These are phyloP conservation scores for Penicillium expansum DNA, from an alignment of 2,329 filamentous ascomycete species.

Conservation along the genomic window DNA sequence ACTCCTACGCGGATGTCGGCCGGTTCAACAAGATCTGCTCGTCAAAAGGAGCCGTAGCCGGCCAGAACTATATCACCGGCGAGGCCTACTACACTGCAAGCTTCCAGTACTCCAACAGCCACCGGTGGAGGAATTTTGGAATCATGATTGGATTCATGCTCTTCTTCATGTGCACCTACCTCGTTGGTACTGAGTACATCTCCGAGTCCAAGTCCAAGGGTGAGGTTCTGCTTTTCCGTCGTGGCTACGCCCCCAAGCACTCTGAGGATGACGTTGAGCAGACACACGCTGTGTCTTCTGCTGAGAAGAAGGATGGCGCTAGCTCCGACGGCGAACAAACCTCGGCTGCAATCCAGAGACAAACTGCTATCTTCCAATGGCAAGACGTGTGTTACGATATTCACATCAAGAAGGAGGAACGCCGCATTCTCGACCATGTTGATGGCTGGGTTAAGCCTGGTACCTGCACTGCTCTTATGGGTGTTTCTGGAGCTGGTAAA, in stretches of 20 bases:
- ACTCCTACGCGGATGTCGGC: slow-evolving; percentile 37
- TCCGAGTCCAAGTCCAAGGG: slow-evolving; percentile 70
- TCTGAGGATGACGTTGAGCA: slow-evolving; percentile 31
- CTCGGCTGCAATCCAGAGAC: slow-evolving; percentile 53
- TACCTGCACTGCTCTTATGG: slow-evolving; percentile 84
- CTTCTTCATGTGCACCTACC: slow-evolving; percentile 62
- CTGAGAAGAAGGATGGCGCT: slow-evolving; percentile 36
- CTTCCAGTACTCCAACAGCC: slow-evolving; percentile 56
- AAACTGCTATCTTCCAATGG: slow-evolving; percentile 83
- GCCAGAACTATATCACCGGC: slow-evolving; percentile 54
- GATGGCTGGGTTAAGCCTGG: slow-evolving; percentile 94
- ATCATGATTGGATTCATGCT: slow-evolving; percentile 64
- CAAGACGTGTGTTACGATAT: slow-evolving; percentile 79
- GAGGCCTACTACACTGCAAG: slow-evolving; percentile 55
- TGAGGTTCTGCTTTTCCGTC: slow-evolving; percentile 71
- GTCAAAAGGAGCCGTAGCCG: slow-evolving; percentile 57
- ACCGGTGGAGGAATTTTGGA: slow-evolving; percentile 69
- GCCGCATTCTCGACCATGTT: slow-evolving; percentile 78
- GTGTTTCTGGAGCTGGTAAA: slow-evolving; percentile 89
- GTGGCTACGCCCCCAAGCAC: slow-evolving; percentile 57
- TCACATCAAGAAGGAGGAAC: slow-evolving; percentile 71
- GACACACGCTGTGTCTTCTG: slow-evolving; percentile 19
- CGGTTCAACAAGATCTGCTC: slow-evolving; percentile 54
- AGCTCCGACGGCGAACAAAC: slow-evolving; percentile 22
- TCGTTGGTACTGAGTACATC: slow-evolving; percentile 62